Evolutionary conservation across 768 basidiomycete genomes (phyloP).

Genomic region (Pleurotus tuber-regium): DNA sequence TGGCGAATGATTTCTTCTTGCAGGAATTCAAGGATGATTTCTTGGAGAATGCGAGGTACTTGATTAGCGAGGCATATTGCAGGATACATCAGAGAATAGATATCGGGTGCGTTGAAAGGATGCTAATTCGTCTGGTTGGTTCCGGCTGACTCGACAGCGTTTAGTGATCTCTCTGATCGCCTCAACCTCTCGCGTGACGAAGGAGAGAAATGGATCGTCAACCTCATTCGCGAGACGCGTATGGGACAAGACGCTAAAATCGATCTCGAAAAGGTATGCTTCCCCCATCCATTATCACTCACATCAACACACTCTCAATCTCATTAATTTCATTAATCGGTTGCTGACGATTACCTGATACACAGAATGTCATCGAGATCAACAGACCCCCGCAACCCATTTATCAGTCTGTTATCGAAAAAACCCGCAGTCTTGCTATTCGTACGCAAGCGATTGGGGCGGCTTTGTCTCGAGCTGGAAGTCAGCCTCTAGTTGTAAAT

Average conservation of each 20-base stretch:
- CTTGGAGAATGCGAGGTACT: constrained; percentile 92
- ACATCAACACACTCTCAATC: not conserved
- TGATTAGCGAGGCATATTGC: constrained; percentile 97
- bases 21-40: constrained; percentile 90
- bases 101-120: constrained; percentile 57
- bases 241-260: constrained; percentile 98
- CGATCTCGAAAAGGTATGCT: constrained; percentile 84
- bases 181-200: constrained; percentile 93
- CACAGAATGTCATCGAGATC: constrained; percentile 95
- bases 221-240: constrained; percentile 95
- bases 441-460: constrained; percentile 88
- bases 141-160: not conserved
- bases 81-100: constrained; percentile 93
- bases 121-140: not conserved
- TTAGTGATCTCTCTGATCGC: constrained; percentile 87
- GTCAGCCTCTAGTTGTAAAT: no score
- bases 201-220: constrained; percentile 99
- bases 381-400: constrained; percentile 85
- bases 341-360: no score
- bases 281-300: not conserved
- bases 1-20: constrained; percentile 93
- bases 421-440: constrained; percentile 88
- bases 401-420: constrained; percentile 94
- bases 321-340: no score
- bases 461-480: constrained; percentile 48